These are phyloP conservation scores for Yamadazyma olivae DNA, from an alignment of 805 yeast species.

Conservation along the genomic window DNA sequence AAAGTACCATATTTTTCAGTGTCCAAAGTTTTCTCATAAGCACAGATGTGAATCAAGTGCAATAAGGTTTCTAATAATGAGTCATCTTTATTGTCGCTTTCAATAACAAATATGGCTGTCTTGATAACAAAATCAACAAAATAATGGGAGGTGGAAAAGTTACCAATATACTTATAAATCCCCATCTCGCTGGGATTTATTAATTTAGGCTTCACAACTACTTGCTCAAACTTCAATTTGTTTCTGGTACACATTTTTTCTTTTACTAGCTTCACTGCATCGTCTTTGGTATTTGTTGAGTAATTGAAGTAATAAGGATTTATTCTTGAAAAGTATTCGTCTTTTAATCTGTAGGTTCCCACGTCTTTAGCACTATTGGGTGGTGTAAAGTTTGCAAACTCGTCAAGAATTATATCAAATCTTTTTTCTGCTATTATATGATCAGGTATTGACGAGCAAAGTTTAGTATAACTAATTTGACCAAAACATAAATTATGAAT, in stretches of 20 bases:
- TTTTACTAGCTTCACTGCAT: constrained; percentile 66
- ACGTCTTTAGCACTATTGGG: constrained; percentile 34
- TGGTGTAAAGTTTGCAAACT: constrained; percentile 29
- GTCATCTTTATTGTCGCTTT: constrained; percentile 44
- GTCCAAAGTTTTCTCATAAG: constrained; percentile 30
- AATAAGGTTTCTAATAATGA: constrained; percentile 55
- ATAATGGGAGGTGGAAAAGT: constrained; percentile 50
- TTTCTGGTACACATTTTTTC: constrained; percentile 40
- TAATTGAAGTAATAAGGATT: constrained; percentile 79
- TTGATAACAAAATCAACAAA: constrained; percentile 53
- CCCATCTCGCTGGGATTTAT: constrained; percentile 30
- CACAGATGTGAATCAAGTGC: constrained; percentile 65
- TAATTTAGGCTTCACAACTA: constrained; percentile 56
- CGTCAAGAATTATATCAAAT: constrained; percentile 53
- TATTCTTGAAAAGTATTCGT: constrained; percentile 28
- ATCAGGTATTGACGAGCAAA: constrained; percentile 71
- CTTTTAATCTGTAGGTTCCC: constrained; percentile 36
- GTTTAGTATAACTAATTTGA: constrained; percentile 66
- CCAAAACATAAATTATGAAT: constrained; percentile 80
- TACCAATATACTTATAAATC: constrained; percentile 42
- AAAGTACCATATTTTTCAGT: constrained; percentile 27
- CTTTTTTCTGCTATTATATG: constrained; percentile 67
- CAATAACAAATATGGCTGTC: constrained; percentile 39
- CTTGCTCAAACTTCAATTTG: constrained; percentile 38
- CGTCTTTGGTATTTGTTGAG: constrained; percentile 76